Evolutionary conservation across 345 rosid genomes (phyloP), one percentile per base, ranked within the genome.

Genomic region (Noccaea caerulescens): DNA sequence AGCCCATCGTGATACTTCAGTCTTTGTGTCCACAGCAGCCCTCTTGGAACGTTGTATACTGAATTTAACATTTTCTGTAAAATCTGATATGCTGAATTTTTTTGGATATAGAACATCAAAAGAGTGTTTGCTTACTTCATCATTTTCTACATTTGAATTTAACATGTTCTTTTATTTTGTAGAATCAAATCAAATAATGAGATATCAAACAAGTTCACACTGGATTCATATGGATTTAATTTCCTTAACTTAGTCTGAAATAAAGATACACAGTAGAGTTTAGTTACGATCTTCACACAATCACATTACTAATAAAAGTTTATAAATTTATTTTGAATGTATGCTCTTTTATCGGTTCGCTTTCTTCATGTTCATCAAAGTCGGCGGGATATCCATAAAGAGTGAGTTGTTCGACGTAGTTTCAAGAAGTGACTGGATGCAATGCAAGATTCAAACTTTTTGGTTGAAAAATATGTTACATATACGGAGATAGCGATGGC

Each of bases 371-470:
- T 20, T 56, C 25, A 4, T 33, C 25, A 3, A 56, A 56, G 39
- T 14, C 27, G 43, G 42, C 43, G 9, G 25, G n/a, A 50, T 27
- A 20, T 49, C 32, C 13, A 58, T 20, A 6, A 37, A 58, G 47
- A 39, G 63, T 39, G 46, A 6, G 38, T 52, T 39, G 27, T 52
- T 52, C 5, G 60, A 27, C 60, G 59, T 10, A 37, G 39, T 30
- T 55, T 20, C 44, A 47, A 16, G 27, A 58, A 5, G 49, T 47
- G 66, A 16, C 39, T 46, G 16, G n/a, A 37, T 36, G 20, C 47
- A 46, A 37, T 36, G 20, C 47, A 46, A 57, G 6, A 46, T 50
- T 58, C 14, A 44, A 38, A 10, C 36, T 47, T 58, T 47, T 58
- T 11, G 56, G 72, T 46, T 25, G 36, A 37, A 34, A 37, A 23